These are phyloP conservation scores for Dalbergia cochinchinensis DNA, from an alignment of 306 rosid genomes.

Conservation along the genomic window DNA sequence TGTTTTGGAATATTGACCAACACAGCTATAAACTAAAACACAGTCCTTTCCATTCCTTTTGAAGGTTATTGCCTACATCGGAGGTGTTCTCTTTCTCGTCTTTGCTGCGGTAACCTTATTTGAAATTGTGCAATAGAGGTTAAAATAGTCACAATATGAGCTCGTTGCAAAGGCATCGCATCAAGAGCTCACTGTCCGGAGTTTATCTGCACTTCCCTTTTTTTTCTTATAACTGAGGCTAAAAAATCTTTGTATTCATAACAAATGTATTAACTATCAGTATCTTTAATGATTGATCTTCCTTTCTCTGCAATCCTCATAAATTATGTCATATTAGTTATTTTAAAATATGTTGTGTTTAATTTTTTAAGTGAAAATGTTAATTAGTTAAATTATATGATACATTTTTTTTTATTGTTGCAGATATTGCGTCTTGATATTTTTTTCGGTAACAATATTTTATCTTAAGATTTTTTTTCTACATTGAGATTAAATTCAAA, in stretches of 20 bases:
- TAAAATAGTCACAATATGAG: slow-evolving; percentile 1
- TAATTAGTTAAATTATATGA: not conserved
- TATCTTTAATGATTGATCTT: slow-evolving; percentile 21
- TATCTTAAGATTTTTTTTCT: not conserved
- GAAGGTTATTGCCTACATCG: slow-evolving; percentile 85
- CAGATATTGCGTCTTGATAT: not conserved
- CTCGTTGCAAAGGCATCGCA: slow-evolving; percentile 31
- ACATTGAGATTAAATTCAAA: not conserved
- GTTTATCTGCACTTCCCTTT: slow-evolving; percentile 1
- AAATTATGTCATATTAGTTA: slow-evolving; percentile 22
- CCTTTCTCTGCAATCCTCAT: slow-evolving; percentile 33
- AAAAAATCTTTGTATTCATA: not conserved
- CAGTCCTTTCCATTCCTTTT: slow-evolving; percentile 35
- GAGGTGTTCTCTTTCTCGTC: slow-evolving; percentile 95
- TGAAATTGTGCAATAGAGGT: slow-evolving; percentile 71
- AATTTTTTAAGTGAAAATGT: not conserved
- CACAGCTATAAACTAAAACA: slow-evolving; percentile 26
- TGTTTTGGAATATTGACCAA: slow-evolving; percentile 29
- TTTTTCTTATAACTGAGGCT: slow-evolving; percentile 16
- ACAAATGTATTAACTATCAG: not conserved
- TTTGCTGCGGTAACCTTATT: slow-evolving; percentile 79
- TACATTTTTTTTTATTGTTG: not conserved
- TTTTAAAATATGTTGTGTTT: not conserved
- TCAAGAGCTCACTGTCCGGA: slow-evolving; percentile 3
- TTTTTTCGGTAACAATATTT: not conserved